Evolutionary conservation across 495 filamentous ascomycete species (phyloP).

Genomic region (Penicillium turbatum): DNA sequence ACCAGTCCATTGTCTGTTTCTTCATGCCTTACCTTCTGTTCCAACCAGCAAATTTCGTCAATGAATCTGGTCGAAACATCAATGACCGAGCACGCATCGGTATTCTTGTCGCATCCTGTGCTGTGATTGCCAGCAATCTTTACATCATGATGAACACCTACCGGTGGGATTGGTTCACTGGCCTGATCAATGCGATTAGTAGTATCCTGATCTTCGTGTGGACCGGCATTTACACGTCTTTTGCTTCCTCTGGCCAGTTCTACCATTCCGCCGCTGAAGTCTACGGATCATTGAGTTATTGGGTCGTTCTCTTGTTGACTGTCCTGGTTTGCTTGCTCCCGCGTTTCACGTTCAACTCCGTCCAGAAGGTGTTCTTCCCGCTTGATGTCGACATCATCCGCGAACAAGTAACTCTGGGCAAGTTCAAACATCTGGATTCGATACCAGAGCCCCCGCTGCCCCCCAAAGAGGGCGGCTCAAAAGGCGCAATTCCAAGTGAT

Average conservation of each 20-base stretch:
- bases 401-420: constrained; percentile 78
- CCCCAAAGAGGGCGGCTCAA: constrained; percentile 19
- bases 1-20: constrained; percentile 89
- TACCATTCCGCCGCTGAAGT: constrained; percentile 75
- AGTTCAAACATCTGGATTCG: constrained; percentile 66
- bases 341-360: constrained; percentile 74
- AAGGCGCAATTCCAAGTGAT: constrained; percentile 30
- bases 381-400: constrained; percentile 94
- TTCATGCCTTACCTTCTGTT: constrained; percentile 88
- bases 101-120: constrained; percentile 70
- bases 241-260: constrained; percentile 61
- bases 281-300: constrained; percentile 78
- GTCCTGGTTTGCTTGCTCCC: constrained; percentile 77
- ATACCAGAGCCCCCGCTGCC: constrained; percentile 38
- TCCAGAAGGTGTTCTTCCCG: constrained; percentile 92
- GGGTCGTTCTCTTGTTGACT: constrained; percentile 73
- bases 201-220: constrained; percentile 89
- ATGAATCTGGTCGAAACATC: constrained; percentile 64
- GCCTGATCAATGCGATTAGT: constrained; percentile 75
- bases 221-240: constrained; percentile 86
- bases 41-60: constrained; percentile 59
- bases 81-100: constrained; percentile 78
- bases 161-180: constrained; percentile 93
- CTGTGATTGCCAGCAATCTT: constrained; percentile 77
- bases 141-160: constrained; percentile 97